A percentile compares a stretch with the other conserved stretches of the same genome.
These are phyloP conservation scores for Oenanthe sinensis DNA, from an alignment of 129 eudicot genomes.

Conservation along the genomic window DNA sequence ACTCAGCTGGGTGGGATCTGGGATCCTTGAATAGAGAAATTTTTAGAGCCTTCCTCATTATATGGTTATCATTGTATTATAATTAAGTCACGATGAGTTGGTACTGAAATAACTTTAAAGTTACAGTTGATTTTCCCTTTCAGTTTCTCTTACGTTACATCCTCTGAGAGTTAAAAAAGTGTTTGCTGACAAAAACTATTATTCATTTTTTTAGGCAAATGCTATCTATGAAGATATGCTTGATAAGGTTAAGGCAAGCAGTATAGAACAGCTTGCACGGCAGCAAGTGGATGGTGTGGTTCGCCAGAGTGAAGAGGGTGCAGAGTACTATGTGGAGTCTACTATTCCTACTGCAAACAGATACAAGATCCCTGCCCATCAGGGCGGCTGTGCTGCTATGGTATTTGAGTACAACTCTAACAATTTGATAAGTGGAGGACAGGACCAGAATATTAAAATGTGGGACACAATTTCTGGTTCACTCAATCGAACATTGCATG, in stretches of 20 bases:
- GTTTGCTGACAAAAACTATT: neutral
- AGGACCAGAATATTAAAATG: constrained; percentile 66
- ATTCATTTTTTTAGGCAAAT: constrained; percentile 51
- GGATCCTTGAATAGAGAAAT: neutral
- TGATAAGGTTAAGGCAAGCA: constrained; percentile 53
- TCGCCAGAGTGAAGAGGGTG: constrained; percentile 89
- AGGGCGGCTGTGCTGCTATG: constrained; percentile 79
- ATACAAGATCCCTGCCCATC: constrained; percentile 71
- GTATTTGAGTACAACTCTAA: constrained; percentile 63
- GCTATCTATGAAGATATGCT: constrained; percentile 80
- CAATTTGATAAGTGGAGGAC: constrained; percentile 76
- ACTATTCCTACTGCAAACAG: constrained; percentile 53
- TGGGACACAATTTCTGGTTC: constrained; percentile 83
- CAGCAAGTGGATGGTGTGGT: constrained; percentile 92
- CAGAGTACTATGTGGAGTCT: constrained; percentile 65
- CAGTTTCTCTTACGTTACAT: neutral
- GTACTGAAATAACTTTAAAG: neutral
- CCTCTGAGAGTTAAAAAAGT: neutral
- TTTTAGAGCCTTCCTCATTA: neutral
- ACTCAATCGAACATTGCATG: constrained; percentile 42
- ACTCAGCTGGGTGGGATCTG: neutral
- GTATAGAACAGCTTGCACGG: constrained; percentile 67
- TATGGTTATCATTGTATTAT: neutral
- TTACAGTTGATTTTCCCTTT: neutral
- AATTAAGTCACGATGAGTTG: neutral